Evolutionary conservation across 2,329 filamentous ascomycete genomes (phyloP).

Genomic region (Xylariaceae sp.): DNA sequence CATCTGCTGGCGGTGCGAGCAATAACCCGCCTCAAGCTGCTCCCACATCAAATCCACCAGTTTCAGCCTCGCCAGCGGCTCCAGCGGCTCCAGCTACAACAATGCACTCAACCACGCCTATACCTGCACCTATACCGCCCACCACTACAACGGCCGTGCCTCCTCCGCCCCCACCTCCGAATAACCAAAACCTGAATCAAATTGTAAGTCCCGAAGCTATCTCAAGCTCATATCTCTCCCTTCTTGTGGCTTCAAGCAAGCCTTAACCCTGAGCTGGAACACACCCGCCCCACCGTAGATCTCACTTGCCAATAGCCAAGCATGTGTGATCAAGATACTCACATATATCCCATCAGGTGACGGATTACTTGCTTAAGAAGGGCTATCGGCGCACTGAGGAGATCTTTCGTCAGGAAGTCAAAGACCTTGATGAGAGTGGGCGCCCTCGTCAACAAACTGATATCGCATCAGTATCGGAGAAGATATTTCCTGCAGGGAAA

Average conservation of each 20-base stretch:
- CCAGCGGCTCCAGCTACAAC: too few species aligned
- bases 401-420: slow-evolving; percentile 84
- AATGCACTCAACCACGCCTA: slow-evolving; percentile 19
- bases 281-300: too few species aligned
- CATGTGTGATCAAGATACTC: slow-evolving; percentile 1
- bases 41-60: slow-evolving; percentile 10
- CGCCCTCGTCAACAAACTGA: slow-evolving; percentile 59
- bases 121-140: slow-evolving; percentile 24
- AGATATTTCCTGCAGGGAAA: slow-evolving; percentile 46
- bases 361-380: slow-evolving; percentile 93
- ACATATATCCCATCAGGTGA: slow-evolving; percentile 49
- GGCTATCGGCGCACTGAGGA: slow-evolving; percentile 91
- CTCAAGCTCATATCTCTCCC: background rate
- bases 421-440: slow-evolving; percentile 74
- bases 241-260: too few species aligned
- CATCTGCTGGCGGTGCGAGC: slow-evolving; percentile 21
- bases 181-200: slow-evolving; percentile 87
- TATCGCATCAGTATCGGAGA: slow-evolving; percentile 60
- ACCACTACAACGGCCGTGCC: slow-evolving; percentile 24
- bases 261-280: too few species aligned
- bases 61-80: slow-evolving; percentile 19
- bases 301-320: too few species aligned
- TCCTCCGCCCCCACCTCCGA: slow-evolving; percentile 35
- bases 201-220: slow-evolving; percentile 61
- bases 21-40: slow-evolving; percentile 23